Evolutionary conservation across 768 basidiomycete genomes (phyloP).

Genomic region (Boletus pseudopeckii): DNA sequence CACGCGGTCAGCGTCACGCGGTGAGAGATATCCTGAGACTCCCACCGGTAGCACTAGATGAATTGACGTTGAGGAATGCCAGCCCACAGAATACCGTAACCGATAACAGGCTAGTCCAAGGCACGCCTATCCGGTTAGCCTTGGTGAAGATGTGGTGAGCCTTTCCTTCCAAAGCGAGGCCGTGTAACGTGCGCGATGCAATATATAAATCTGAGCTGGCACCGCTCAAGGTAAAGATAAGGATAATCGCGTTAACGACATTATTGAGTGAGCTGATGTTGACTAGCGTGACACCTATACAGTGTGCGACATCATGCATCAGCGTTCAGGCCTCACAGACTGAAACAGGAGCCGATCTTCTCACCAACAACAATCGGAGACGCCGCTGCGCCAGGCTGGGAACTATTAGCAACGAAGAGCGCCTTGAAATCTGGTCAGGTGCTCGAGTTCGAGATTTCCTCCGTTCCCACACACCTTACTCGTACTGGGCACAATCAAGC

Average conservation of each 20-base stretch:
- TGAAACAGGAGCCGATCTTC: slow-evolving; percentile 31
- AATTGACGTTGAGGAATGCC: slow-evolving; percentile 57
- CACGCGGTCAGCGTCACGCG: background rate
- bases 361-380: slow-evolving; percentile 61
- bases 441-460: slow-evolving; percentile 23
- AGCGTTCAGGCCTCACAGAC: too few species aligned
- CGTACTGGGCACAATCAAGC: slow-evolving; percentile 64
- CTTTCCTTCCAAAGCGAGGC: slow-evolving; percentile 50
- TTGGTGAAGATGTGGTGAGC: slow-evolving; percentile 42
- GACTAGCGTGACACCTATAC: slow-evolving; percentile 29
- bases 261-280: slow-evolving; percentile 59
- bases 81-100: slow-evolving; percentile 55
- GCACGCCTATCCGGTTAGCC: slow-evolving; percentile 49
- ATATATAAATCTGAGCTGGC: slow-evolving; percentile 66
- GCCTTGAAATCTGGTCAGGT: background rate
- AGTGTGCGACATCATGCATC: background rate
- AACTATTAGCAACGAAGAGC: slow-evolving; percentile 39
- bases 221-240: slow-evolving; percentile 62
- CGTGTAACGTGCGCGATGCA: slow-evolving; percentile 50
- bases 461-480: slow-evolving; percentile 38
- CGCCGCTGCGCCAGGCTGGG: slow-evolving; percentile 49
- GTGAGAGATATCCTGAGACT: background rate
- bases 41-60: slow-evolving; percentile 50
- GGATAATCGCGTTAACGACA: slow-evolving; percentile 49
- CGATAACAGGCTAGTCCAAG: slow-evolving; percentile 28